Base-by-base conservation (phyloP, 176 grass and related monocot species). In the Echinochloa phyllopogon region DNA sequence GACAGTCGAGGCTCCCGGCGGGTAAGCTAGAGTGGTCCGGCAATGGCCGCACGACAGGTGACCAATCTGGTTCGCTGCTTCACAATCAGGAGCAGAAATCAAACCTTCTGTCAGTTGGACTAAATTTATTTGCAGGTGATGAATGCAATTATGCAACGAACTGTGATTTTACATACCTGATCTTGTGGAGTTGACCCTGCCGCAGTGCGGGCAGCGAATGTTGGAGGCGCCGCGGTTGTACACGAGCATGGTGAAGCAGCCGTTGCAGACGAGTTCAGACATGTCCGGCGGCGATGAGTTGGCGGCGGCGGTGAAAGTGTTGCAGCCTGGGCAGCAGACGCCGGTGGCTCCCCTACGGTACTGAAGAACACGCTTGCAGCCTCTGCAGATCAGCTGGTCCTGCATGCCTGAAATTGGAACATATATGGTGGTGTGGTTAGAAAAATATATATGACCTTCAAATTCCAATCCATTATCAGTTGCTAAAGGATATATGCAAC, bases 201-300 rank as follows among this genome's bases (percentile, higher is more conserved):
- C 64, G 21, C 92, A 94, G 45, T 69, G 56, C 0, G 89, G 76
- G 78, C 92, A 94, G 27, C 92, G 89, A 25, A 94, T 83, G 85
- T 76, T 91, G 33, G 29, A 5, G 39, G 83, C 92, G 16, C 84
- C 65, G 48, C 89, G 86, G 63, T 55, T 68, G 69, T 94, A 91
- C 36, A 68, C 40, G 8, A 94, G 66, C 72, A 91, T 77, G 29
- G 89, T 94, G 33, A 44, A 77, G 74, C 92, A 94, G 33, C 92
- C 86, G 27, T 53, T 44, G 41, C 92, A 94, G 29, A 94, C 69
- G 60, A 94, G 80, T 29, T 94, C 89, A 38, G 86, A 79, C 89
- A 87, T 92, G 16, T 80, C 59, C 2, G 29, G 27, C 29, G 29
- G 29, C 29, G 83, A 85, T 56, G 83, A 51, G 41, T 72, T 57